Percentiles rank a stretch among this genome's conserved stretches.
phyloP scores from a whole-genome alignment of 352 stramenopile species.

The Plasmopara viticola region DNA sequence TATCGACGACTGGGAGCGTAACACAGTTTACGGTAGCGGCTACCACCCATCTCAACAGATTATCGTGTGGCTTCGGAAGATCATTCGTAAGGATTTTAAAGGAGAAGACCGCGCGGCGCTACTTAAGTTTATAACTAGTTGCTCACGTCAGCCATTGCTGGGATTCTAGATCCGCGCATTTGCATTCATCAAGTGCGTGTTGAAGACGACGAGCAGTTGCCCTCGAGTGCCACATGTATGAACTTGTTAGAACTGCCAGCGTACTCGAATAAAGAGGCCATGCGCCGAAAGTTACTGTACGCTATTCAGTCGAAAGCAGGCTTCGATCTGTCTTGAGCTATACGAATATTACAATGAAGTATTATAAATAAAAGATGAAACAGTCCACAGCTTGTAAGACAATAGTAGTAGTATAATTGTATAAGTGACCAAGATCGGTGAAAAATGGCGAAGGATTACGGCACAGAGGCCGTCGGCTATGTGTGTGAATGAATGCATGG shows the following conservation, averaged over 20 bases:
- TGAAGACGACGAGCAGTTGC: slow-evolving; percentile 59
- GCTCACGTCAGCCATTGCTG: slow-evolving; percentile 88
- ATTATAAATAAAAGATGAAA: no score
- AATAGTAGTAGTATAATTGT: no score
- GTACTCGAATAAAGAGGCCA: slow-evolving; percentile 92
- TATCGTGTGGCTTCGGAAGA: slow-evolving; percentile 78
- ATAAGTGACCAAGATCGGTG: background rate
- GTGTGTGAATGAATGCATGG: slow-evolving; percentile 7
- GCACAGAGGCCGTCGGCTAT: slow-evolving; percentile 19
- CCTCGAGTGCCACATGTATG: slow-evolving; percentile 93
- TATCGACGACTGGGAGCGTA: slow-evolving; percentile 89
- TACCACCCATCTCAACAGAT: slow-evolving; percentile 84
- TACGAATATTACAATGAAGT: background rate
- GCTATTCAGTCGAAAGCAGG: slow-evolving; percentile 93
- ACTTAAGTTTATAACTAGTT: slow-evolving; percentile 95
- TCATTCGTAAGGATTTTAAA: slow-evolving; percentile 67
- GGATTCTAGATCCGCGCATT: slow-evolving; percentile 94
- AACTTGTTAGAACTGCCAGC: slow-evolving; percentile 96
- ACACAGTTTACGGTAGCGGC: slow-evolving; percentile 92
- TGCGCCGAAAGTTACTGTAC: slow-evolving; percentile 93
- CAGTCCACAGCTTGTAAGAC: no score
- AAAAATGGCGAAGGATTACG: slow-evolving; percentile 16
- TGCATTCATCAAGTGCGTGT: slow-evolving; percentile 88
- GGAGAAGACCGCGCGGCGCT: slow-evolving; percentile 84
- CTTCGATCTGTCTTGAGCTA: slow-evolving; percentile 93